Evolutionary conservation across 2,329 filamentous ascomycete species (phyloP).

Genomic region (Fusarium longipes): DNA sequence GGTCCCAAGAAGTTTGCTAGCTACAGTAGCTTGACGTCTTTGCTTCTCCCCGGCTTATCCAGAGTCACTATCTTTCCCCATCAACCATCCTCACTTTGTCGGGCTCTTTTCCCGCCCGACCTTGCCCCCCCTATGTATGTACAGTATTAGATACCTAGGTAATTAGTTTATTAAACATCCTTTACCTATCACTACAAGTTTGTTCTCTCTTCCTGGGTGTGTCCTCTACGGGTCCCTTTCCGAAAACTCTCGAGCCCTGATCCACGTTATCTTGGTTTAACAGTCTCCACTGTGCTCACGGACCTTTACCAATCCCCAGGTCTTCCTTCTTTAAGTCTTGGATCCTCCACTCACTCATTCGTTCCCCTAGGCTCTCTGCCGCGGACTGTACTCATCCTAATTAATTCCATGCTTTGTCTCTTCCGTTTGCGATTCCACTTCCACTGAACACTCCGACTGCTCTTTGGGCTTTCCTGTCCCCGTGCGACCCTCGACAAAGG

Average conservation of each 20-base stretch:
- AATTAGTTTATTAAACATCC: background rate
- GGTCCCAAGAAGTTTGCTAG: slow-evolving; percentile 2
- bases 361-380: slow-evolving; percentile 18
- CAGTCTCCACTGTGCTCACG: slow-evolving; percentile 27
- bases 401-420: slow-evolving; percentile 20
- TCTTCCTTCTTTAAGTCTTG: slow-evolving; percentile 26
- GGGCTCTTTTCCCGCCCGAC: background rate
- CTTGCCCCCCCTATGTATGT: background rate
- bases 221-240: slow-evolving; percentile 1
- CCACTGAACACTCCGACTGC: background rate
- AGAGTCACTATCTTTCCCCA: background rate
- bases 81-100: background rate
- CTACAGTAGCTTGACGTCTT: slow-evolving; percentile 6
- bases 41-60: slow-evolving; percentile 7
- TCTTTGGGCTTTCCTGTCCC: background rate
- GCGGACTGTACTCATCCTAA: slow-evolving; percentile 12
- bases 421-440: slow-evolving; percentile 1
- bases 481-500: background rate
- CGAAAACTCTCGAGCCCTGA: slow-evolving; percentile 16
- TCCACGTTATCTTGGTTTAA: slow-evolving; percentile 15
- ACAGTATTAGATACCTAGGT: no score
- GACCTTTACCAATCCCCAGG: slow-evolving; percentile 39
- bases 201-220: background rate
- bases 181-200: background rate
- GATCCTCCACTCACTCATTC: slow-evolving; percentile 18